Evolutionary conservation across 352 stramenopile genomes (phyloP), one percentile per base, ranked within the genome.

Genomic region (Globisporangium acanthophoron): DNA sequence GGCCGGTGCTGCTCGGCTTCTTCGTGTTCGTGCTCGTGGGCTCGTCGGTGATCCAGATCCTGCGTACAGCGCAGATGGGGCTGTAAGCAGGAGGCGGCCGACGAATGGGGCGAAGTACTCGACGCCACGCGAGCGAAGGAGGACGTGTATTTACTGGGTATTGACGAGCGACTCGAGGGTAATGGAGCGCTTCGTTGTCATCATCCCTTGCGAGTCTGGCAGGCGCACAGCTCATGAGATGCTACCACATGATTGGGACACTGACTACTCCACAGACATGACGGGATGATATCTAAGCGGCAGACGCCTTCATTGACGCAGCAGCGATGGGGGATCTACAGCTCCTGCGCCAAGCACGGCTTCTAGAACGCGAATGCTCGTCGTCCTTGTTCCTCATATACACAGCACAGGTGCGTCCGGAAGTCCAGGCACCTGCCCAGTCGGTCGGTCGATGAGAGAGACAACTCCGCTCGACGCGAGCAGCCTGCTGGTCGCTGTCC

Each of bases 1-100:
- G 87, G 20, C 87, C 87, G 39, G 54, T 91, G 46, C 74, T 96
- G 3, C 56, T 96, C 52, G 87, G 79, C 39, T 94, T 96, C 69
- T 91, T 96, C 61, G 66, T 94, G 45, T 96, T 96, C 44, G 82
- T 96, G 56, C 64, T 96, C 8, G 81, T 94, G 44, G 87, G 87
- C 37, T 96, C 87, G 56, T 92, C 87, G 21, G 66, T 96, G 40
- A 76, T 96, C 37, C 82, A 96, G 72, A 92, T 96, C 64, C 65
- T 96, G 45, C 83, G 79, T 49, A 88, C 78, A 61, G 84, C 83
- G 11, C 75, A 91, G 64, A 64, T 90, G 47, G 80, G 85, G 4
- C 64, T 90, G 52, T 92, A 87, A 79, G 24, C 24, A 27, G 24
- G 24, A 27, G 24, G 24, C 24, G 24, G 24, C 24, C 24, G 24